Conservation (phyloP, 1,284 basidiomycete species). For the Papiliotrema laurentii region DNA sequence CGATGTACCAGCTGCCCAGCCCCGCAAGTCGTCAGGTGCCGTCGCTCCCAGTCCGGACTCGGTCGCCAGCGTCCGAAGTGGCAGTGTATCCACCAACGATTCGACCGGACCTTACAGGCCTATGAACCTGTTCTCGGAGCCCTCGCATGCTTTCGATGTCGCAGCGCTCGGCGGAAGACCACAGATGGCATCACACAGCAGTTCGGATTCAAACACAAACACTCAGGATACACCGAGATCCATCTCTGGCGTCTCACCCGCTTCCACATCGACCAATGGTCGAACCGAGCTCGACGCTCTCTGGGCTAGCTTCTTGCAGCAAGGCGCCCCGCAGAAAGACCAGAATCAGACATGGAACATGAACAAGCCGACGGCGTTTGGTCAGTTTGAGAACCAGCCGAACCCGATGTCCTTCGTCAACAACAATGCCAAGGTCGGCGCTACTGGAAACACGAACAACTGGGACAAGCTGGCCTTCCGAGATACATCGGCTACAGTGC, state of each 20-base stretch:
- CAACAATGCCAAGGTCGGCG: slow-evolving; percentile 10
- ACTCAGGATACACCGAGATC: not conserved
- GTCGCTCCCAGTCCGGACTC: slow-evolving; percentile 29
- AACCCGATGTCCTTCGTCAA: slow-evolving; percentile 30
- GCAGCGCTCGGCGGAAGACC: not conserved
- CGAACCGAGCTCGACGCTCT: slow-evolving; percentile 38
- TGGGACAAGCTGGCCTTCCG: slow-evolving; percentile 29
- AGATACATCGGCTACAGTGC: slow-evolving; percentile 12
- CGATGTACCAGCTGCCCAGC: slow-evolving; percentile 18
- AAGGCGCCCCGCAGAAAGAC: not conserved
- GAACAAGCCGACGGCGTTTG: not conserved
- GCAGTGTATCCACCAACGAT: slow-evolving; percentile 4
- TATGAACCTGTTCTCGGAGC: slow-evolving; percentile 4
- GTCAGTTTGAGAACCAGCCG: slow-evolving; percentile 25
- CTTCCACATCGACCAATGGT: slow-evolving; percentile 11
- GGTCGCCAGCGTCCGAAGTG: slow-evolving; percentile 24
- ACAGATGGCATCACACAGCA: not conserved
- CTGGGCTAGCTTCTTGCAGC: slow-evolving; percentile 38
- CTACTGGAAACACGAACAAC: not conserved
- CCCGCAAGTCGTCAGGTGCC: slow-evolving; percentile 17
- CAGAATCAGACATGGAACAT: not conserved
- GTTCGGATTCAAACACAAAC: not conserved
- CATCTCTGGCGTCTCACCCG: slow-evolving; percentile 9
- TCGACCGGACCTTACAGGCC: not conserved
- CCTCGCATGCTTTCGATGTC: not conserved